Evolutionary conservation across 1,284 basidiomycete species (phyloP), one percentile per base, ranked within the genome.

Genomic region (Trichosporon coremiiforme): DNA sequence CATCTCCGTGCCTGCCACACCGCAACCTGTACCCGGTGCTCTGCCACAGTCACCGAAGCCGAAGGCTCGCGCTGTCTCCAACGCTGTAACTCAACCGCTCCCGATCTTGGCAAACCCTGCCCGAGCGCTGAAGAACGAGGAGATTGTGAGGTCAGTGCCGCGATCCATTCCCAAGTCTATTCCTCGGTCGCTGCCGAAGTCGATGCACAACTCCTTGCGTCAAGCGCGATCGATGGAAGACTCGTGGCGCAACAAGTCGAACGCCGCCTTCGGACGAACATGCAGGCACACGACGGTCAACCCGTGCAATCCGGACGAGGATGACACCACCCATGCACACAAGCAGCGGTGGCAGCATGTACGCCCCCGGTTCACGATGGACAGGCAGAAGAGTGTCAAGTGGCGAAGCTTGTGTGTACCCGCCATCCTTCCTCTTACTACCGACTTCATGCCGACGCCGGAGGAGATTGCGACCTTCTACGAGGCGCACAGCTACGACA

Each of bases 291-390:
- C 78, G 22, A 80, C 77, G 0, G 78, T 84, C 41, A 84, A 84
- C 60, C 83, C 83, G 1, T 84, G 81, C 63, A 81, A 82, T 35
- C 83, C 82, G 13, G 73, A 72, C 10, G 75, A 75, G 17, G 70
- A 53, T 5, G 25, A 60, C 13, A 29, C 17, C 20, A 7, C 70
- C 50, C 73, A 74, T 4, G 77, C 90, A 5, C 89, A 95, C 35
- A 91, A 92, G 3, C 86, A 90, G 47, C 85, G 93, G 20, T 95
- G 95, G 94, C 91, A 96, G 78, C 94, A 97, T 79, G 87, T 92
- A 68, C 91, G 93, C 77, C 91, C 94, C 0, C 87, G 87, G 8
- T 88, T 90, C 4, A 82, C 87, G n/a, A 90, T 89, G 9, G 67
- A 57, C 64, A 71, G 70, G 38, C 92, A 93, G 78, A 90, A 95